Evolutionary conservation across 495 filamentous ascomycete species (phyloP).

Genomic region (Penicillium subrubescens): DNA sequence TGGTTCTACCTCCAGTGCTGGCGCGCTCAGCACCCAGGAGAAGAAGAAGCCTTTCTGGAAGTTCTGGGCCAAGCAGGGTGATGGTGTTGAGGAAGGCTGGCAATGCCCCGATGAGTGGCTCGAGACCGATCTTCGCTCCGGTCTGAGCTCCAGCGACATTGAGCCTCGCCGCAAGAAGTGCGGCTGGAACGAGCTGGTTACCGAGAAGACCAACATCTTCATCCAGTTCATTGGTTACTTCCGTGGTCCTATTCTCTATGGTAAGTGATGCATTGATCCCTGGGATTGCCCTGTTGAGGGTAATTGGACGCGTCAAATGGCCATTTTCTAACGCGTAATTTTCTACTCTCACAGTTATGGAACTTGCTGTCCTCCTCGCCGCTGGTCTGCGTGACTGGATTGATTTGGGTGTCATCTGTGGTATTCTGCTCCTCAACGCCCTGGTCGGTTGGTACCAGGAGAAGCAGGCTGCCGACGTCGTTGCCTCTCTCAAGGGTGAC

Average conservation of each 20-base stretch:
- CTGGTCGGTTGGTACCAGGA: constrained; percentile 85
- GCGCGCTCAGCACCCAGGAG: constrained; percentile 39
- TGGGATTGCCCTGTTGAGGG: not conserved
- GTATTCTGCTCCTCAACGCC: constrained; percentile 80
- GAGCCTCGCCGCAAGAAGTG: constrained; percentile 65
- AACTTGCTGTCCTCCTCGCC: constrained; percentile 77
- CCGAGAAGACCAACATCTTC: constrained; percentile 79
- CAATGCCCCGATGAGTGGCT: constrained; percentile 73
- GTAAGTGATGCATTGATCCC: constrained; percentile 45
- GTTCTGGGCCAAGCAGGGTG: constrained; percentile 53
- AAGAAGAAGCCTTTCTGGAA: constrained; percentile 59
- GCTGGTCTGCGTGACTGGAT: constrained; percentile 83
- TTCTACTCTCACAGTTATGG: constrained; percentile 62
- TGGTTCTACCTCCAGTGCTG: constrained; percentile 57
- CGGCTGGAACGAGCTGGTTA: constrained; percentile 74
- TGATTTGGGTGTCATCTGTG: constrained; percentile 83
- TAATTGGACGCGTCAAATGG: constrained; percentile 4
- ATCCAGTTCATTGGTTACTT: constrained; percentile 78
- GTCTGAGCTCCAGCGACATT: constrained; percentile 60
- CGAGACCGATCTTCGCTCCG: constrained; percentile 66
- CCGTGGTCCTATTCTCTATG: constrained; percentile 81
- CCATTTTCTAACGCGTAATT: constrained; percentile 12
- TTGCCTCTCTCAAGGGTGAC: constrained; percentile 78
- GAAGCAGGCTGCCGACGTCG: constrained; percentile 83
- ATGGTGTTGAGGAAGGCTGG: constrained; percentile 43